Conservation (phyloP, 2,329 filamentous ascomycete species). For the Clarireedia hainanense region DNA sequence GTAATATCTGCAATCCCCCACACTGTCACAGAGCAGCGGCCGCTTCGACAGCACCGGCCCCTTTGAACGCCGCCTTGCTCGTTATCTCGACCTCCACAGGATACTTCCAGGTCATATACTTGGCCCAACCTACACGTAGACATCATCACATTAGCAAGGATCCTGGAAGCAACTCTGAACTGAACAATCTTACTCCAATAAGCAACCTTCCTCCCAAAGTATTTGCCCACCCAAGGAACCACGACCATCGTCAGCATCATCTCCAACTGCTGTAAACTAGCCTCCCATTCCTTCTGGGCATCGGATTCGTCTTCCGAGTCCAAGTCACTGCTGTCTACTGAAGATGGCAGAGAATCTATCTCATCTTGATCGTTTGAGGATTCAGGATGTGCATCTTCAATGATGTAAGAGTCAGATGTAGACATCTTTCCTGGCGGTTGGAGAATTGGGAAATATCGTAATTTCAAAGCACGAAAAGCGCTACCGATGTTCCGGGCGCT, state of each 20-base stretch:
- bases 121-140: constrained; percentile 64
- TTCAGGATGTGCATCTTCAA: constrained; percentile 36
- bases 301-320: constrained; percentile 61
- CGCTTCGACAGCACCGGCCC: constrained; percentile 54
- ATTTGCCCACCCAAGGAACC: constrained; percentile 90
- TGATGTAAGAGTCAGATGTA: constrained; percentile 24
- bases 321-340: constrained; percentile 42
- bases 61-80: constrained; percentile 55
- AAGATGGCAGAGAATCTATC: constrained; percentile 57
- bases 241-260: constrained; percentile 89
- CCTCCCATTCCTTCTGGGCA: constrained; percentile 91
- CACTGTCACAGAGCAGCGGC: constrained; percentile 31
- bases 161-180: neutral
- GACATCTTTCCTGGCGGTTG: constrained; percentile 21
- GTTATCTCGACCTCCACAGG: constrained; percentile 64
- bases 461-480: constrained; percentile 7
- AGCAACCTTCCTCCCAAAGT: constrained; percentile 86
- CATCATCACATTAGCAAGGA: neutral
- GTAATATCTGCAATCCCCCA: neutral
- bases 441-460: neutral
- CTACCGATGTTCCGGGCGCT: constrained; percentile 6
- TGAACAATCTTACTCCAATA: constrained; percentile 72
- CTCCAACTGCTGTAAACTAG: constrained; percentile 88
- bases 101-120: constrained; percentile 93
- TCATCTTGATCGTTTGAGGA: constrained; percentile 50